Percentiles rank a stretch among this genome's conserved stretches.
Conservation (phyloP, 805 yeast species). For the Schwanniomyces occidentalis region DNA sequence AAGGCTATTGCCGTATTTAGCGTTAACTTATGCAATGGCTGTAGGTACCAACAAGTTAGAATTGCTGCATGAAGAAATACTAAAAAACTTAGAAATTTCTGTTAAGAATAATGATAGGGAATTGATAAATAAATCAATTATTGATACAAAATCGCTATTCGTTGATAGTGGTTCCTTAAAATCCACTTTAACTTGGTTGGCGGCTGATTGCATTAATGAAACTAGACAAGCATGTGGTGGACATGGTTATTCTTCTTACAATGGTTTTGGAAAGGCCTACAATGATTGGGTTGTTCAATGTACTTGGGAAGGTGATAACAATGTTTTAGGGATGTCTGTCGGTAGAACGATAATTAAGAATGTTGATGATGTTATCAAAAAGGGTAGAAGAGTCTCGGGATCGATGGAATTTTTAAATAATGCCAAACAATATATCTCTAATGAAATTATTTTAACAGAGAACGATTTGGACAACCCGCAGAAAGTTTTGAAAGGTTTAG, state of each 20-base stretch:
- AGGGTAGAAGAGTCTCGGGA: slow-evolving; percentile 46
- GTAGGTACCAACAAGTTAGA: slow-evolving; percentile 65
- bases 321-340: slow-evolving; percentile 73
- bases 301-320: slow-evolving; percentile 98
- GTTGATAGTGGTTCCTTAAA: slow-evolving; percentile 81
- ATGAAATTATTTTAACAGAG: slow-evolving; percentile 10
- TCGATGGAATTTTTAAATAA: slow-evolving; percentile 44
- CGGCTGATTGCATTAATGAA: slow-evolving; percentile 76
- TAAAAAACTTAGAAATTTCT: slow-evolving; percentile 54
- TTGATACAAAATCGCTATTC: slow-evolving; percentile 71
- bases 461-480: slow-evolving; percentile 21
- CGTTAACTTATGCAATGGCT: slow-evolving; percentile 70
- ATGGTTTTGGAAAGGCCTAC: slow-evolving; percentile 84
- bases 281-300: slow-evolving; percentile 92
- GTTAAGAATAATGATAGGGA: slow-evolving; percentile 49
- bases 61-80: slow-evolving; percentile 48
- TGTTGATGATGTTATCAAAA: slow-evolving; percentile 34
- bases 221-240: slow-evolving; percentile 93
- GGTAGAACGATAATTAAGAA: slow-evolving; percentile 72
- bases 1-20: slow-evolving; percentile 75
- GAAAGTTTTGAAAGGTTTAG: slow-evolving; percentile 25
- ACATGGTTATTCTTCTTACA: slow-evolving; percentile 89
- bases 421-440: slow-evolving; percentile 25
- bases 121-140: slow-evolving; percentile 47
- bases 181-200: slow-evolving; percentile 84